phyloP scores from a whole-genome alignment of 108 stramenopile genomes.

The Parmales sp. region DNA sequence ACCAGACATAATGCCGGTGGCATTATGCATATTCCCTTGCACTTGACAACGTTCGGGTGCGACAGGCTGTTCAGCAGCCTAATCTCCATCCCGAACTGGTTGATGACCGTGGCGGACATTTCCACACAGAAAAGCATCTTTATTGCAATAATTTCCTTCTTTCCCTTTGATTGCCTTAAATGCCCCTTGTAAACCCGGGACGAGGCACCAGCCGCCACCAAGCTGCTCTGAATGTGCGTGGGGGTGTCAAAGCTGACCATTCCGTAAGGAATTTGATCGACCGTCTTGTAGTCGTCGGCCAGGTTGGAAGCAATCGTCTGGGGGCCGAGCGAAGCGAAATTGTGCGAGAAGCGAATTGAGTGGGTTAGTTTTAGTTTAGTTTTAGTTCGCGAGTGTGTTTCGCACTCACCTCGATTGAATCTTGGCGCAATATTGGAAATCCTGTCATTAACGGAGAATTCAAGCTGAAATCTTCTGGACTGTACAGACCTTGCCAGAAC shows the following conservation, averaged over 20 bases:
- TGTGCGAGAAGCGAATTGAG: not conserved
- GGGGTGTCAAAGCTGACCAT: slow-evolving; percentile 12
- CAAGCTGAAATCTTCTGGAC: not conserved
- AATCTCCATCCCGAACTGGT: slow-evolving; percentile 13
- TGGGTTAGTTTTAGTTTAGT: not conserved
- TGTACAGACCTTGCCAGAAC: slow-evolving; percentile 22
- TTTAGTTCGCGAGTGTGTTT: not conserved
- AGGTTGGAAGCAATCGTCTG: no score
- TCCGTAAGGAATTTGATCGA: slow-evolving; percentile 8
- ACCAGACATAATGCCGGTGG: slow-evolving; percentile 24
- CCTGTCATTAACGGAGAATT: slow-evolving; percentile 11
- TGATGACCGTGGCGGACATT: slow-evolving; percentile 15
- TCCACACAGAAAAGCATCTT: slow-evolving; percentile 27
- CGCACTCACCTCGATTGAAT: no score
- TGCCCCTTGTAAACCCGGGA: slow-evolving; percentile 1
- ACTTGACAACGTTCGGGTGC: slow-evolving; percentile 16
- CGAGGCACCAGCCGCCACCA: not conserved
- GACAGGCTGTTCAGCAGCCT: slow-evolving; percentile 6
- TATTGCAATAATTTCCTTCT: slow-evolving; percentile 4
- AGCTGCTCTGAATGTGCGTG: no score
- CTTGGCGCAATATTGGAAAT: not conserved
- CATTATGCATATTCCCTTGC: slow-evolving; percentile 21
- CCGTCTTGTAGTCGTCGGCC: no score
- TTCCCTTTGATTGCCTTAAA: not conserved
- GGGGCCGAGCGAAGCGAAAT: no score